Evolutionary conservation across 2,329 filamentous ascomycete genomes (phyloP).

Genomic region (Exophiala xenobiotica): DNA sequence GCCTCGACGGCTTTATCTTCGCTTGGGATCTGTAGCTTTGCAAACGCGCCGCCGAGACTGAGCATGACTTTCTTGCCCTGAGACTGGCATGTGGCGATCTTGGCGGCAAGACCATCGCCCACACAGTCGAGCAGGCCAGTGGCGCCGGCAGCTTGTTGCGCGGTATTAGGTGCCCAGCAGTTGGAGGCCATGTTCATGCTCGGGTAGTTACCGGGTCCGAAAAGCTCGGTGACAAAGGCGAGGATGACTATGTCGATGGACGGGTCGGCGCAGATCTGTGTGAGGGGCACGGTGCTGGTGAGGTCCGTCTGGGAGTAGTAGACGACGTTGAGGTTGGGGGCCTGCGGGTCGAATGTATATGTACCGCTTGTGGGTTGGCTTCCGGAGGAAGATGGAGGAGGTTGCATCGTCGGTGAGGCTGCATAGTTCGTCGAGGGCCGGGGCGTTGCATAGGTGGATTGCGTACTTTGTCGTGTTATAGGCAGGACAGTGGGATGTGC

Average conservation of each 20-base stretch:
- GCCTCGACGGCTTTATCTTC: conserved; percentile 45
- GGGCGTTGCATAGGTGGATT: background rate
- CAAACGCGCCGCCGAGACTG: conserved; percentile 47
- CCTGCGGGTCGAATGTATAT: conserved; percentile 20
- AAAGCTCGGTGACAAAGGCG: conserved; percentile 32
- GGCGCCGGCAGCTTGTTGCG: conserved; percentile 27
- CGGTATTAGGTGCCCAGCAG: conserved; percentile 28
- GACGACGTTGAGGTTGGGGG: conserved; percentile 26
- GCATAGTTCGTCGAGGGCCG: background rate
- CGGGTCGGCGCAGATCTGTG: conserved; percentile 30
- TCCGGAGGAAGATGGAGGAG: background rate
- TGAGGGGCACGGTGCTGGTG: conserved; percentile 25
- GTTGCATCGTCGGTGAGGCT: background rate
- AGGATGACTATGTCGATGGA: conserved; percentile 35
- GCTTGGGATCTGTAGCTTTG: conserved; percentile 45
- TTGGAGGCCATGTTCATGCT: conserved; percentile 32
- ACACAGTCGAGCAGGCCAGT: conserved; percentile 31
- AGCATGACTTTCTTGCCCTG: conserved; percentile 47
- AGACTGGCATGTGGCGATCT: conserved; percentile 37
- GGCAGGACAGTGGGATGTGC: conserved; percentile 9
- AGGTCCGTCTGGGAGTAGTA: conserved; percentile 33
- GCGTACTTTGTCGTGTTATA: conserved; percentile 6
- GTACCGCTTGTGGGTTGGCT: background rate
- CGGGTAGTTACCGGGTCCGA: conserved; percentile 26
- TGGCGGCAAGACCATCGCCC: conserved; percentile 25